Evolutionary conservation across 108 stramenopile genomes (phyloP), one percentile per base, ranked within the genome.

Genomic region (Skeletonema tropicum): DNA sequence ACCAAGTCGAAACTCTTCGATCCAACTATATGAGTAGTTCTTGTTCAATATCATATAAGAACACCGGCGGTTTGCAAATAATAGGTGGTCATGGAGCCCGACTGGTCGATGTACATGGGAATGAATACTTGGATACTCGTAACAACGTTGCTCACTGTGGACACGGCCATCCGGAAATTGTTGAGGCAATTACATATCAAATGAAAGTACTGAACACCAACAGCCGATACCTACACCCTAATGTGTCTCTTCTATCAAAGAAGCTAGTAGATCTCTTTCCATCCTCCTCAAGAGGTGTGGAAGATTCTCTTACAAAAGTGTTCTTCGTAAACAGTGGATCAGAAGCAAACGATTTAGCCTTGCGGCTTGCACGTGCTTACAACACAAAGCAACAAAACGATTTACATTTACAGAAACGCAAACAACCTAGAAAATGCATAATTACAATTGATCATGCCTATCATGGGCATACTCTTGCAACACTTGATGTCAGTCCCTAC

Each of bases 281-380:
- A 11, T 2, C 23, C 8, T 23, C 52, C 23, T 17, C 3, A 6
- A 55, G 52, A 19, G 23, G 23, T 55, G 52, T 1, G 6, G 23
- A 6, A 0, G 74, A 82, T 41, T 75, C 87, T n/a, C 79, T 94
- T 55, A 74, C 87, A 60, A 75, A 83, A 12, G 94, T 97, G 7
- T 97, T 94, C 60, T 93, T 98, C 72, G 97, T 98, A 57, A 98
- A 98, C 76, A 92, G 90, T 31, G 98, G 98, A 1, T 93, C 86
- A 58, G 98, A 99, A 83, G 98, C 98, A 15, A 99, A 99, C 81
- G 98, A 99, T 75, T 85, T 99, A 67, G 98, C 98, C 14, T 70
- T 99, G 23, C 93, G 98, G 57, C 76, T 99, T 60, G 97, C 97
- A 13, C 77, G 93, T n/a, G 92, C 90, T 10, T 74, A 80, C 39